These are phyloP conservation scores for Crataegus laevigata DNA, from an alignment of 306 rosid species.

Conservation along the genomic window DNA sequence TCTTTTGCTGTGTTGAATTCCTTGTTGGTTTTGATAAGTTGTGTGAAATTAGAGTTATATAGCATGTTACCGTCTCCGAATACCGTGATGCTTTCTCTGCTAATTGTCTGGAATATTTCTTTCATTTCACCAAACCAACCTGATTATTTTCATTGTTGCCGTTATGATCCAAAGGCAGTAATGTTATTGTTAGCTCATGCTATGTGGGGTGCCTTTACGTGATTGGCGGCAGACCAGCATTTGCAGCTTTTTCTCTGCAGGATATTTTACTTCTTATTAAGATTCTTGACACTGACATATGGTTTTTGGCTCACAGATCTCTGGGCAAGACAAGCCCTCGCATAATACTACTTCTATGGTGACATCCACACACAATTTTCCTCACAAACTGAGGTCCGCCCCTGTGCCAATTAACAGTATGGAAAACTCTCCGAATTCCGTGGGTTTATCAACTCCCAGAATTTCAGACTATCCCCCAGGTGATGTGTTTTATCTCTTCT, in stretches of 20 bases:
- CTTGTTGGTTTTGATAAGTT: neutral
- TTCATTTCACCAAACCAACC: neutral
- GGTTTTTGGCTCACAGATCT: slow-evolving; percentile 47
- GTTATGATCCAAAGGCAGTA: neutral
- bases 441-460: slow-evolving; percentile 29
- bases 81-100: neutral
- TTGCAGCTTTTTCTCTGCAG: too few relatives aligned
- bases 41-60: neutral
- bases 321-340: slow-evolving; percentile 64
- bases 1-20: neutral
- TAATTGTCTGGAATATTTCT: neutral
- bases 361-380: slow-evolving; percentile 41
- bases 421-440: slow-evolving; percentile 7
- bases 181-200: neutral
- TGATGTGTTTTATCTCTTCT: slow-evolving; percentile 17
- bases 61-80: neutral
- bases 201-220: neutral
- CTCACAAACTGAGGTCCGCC: too few relatives aligned
- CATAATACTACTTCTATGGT: slow-evolving; percentile 28
- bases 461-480: slow-evolving; percentile 55
- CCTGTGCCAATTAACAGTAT: too few relatives aligned
- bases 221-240: neutral
- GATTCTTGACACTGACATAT: slow-evolving; percentile 6
- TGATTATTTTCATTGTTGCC: neutral
- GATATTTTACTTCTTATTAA: too few relatives aligned